Percentiles rank a stretch among this genome's conserved stretches.
phyloP scores from a whole-genome alignment of 2,329 filamentous ascomycete genomes.

The Phialophora expanda region DNA sequence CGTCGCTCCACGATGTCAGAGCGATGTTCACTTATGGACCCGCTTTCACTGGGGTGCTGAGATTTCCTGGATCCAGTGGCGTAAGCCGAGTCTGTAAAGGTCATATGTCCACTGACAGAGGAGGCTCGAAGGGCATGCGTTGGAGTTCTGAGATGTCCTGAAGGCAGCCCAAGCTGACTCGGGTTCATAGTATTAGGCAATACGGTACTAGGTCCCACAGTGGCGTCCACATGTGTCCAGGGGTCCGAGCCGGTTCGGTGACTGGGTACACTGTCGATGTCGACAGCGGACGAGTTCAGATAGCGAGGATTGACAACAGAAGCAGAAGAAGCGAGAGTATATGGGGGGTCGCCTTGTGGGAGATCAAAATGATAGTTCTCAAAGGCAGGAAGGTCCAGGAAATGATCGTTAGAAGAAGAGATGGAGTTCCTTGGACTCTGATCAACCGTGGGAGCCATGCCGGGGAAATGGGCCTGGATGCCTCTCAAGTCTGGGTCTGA shows the following conservation, averaged over 20 bases:
- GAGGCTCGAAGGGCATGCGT: constrained; percentile 16
- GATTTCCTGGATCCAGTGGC: constrained; percentile 24
- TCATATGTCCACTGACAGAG: constrained; percentile 27
- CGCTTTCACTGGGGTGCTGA: constrained; percentile 22
- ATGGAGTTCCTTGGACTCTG: constrained; percentile 21
- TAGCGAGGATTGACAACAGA: constrained; percentile 17
- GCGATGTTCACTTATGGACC: constrained; percentile 14
- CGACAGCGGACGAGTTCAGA: constrained; percentile 10
- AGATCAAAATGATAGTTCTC: constrained; percentile 11
- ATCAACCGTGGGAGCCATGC: constrained; percentile 22
- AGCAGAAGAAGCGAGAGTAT: constrained; percentile 18
- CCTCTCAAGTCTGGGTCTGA: constrained; percentile 31
- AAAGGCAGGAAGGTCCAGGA: constrained; percentile 23
- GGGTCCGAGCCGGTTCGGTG: constrained; percentile 22
- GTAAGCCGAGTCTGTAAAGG: constrained; percentile 33
- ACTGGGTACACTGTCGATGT: constrained; percentile 21
- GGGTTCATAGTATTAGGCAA: constrained; percentile 14
- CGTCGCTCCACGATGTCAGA: constrained; percentile 21
- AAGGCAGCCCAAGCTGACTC: constrained; percentile 1
- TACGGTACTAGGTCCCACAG: constrained; percentile 15
- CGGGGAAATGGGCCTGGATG: constrained; percentile 26
- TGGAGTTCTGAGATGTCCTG: constrained; percentile 14
- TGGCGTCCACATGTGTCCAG: constrained; percentile 27
- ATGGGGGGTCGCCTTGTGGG: constrained; percentile 20
- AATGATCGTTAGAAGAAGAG: constrained; percentile 12